Evolutionary conservation across 2,329 filamentous ascomycete genomes (phyloP).

Genomic region (Neonectria coccinea): DNA sequence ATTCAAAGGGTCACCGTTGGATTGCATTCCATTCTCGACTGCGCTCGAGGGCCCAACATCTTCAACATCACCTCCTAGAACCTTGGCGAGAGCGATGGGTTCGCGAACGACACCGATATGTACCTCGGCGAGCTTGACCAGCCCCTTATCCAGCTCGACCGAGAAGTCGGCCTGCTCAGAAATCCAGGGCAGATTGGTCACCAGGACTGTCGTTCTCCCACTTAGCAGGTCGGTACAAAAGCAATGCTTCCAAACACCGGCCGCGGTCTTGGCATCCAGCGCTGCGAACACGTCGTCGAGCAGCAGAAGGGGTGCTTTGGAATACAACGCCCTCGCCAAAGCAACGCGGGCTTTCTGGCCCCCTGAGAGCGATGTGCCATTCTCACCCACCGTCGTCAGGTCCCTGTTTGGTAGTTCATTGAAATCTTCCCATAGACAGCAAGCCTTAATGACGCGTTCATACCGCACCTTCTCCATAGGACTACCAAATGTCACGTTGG

Average conservation of each 20-base stretch:
- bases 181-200: slow-evolving; percentile 68
- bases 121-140: slow-evolving; percentile 54
- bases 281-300: slow-evolving; percentile 72
- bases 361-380: slow-evolving; percentile 66
- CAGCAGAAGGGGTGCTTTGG: slow-evolving; percentile 64
- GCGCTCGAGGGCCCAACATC: slow-evolving; percentile 47
- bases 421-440: slow-evolving; percentile 64
- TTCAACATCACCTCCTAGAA: slow-evolving; percentile 51
- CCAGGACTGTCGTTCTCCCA: slow-evolving; percentile 66
- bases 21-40: slow-evolving; percentile 45
- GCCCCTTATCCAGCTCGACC: slow-evolving; percentile 60
- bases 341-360: slow-evolving; percentile 69
- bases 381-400: slow-evolving; percentile 65
- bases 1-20: slow-evolving; percentile 47
- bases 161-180: slow-evolving; percentile 62
- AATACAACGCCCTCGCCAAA: slow-evolving; percentile 68
- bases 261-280: slow-evolving; percentile 68
- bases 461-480: slow-evolving; percentile 65
- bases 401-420: slow-evolving; percentile 63
- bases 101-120: slow-evolving; percentile 60
- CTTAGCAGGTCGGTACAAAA: slow-evolving; percentile 67
- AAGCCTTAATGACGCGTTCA: slow-evolving; percentile 66
- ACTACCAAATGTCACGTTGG: slow-evolving; percentile 67
- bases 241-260: slow-evolving; percentile 66
- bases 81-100: slow-evolving; percentile 57